Conservation (phyloP, 306 rosid genomes). For the Parietaria judaica region DNA sequence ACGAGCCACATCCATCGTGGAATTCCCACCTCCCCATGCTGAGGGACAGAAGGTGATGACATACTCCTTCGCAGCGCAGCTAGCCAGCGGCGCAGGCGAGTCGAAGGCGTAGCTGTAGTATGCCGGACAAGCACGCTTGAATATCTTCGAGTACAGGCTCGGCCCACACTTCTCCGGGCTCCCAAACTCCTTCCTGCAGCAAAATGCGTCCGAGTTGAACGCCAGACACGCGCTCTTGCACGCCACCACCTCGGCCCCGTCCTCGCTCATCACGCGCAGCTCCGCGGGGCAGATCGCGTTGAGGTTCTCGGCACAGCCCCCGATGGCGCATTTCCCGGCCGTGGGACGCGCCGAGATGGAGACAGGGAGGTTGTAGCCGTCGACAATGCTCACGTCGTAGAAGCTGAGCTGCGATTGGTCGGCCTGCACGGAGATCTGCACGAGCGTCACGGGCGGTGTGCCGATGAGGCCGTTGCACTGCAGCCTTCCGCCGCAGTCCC, state of each 20-base stretch:
- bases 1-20: no score
- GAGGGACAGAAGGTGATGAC: slow-evolving; percentile 66
- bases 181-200: slow-evolving; percentile 63
- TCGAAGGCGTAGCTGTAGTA: slow-evolving; percentile 81
- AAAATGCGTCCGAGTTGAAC: slow-evolving; percentile 52
- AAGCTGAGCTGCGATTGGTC: slow-evolving; percentile 46
- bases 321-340: slow-evolving; percentile 36
- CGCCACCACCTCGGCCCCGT: slow-evolving; percentile 52
- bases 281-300: slow-evolving; percentile 50
- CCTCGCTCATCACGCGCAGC: slow-evolving; percentile 38
- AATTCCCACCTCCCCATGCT: slow-evolving; percentile 34
- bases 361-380: slow-evolving; percentile 73
- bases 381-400: slow-evolving; percentile 80
- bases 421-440: slow-evolving; percentile 53
- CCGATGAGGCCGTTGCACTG: slow-evolving; percentile 82
- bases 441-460: slow-evolving; percentile 70
- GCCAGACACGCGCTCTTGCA: slow-evolving; percentile 88
- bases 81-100: slow-evolving; percentile 53
- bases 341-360: slow-evolving; percentile 26
- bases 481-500: slow-evolving; percentile 70
- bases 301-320: slow-evolving; percentile 55
- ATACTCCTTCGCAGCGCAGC: slow-evolving; percentile 45
- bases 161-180: slow-evolving; percentile 60
- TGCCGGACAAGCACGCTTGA: slow-evolving; percentile 69
- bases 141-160: slow-evolving; percentile 56